Conservation (phyloP, 2,329 filamentous ascomycete genomes). For the Ilyonectria destructans region DNA sequence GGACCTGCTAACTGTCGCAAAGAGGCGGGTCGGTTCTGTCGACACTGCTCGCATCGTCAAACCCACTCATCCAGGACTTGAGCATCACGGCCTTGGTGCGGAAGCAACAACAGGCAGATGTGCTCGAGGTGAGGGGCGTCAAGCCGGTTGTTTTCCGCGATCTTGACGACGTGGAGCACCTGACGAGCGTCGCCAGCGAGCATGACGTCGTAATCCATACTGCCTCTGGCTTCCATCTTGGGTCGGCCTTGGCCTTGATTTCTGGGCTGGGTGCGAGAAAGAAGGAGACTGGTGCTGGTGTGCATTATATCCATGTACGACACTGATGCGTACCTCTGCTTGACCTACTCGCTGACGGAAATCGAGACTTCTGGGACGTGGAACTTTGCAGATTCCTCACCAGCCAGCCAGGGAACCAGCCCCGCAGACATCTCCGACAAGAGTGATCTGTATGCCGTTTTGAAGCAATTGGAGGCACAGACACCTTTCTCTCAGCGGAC, state of each 20-base stretch:
- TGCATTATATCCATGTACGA: slow-evolving; percentile 31
- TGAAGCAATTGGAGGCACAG: slow-evolving; percentile 4
- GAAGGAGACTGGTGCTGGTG: neutral
- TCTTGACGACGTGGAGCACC: slow-evolving; percentile 20
- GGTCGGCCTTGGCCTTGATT: slow-evolving; percentile 16
- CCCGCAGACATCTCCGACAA: slow-evolving; percentile 12
- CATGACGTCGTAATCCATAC: slow-evolving; percentile 28
- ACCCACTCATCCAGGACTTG: slow-evolving; percentile 4
- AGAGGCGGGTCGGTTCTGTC: slow-evolving; percentile 34
- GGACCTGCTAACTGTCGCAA: neutral
- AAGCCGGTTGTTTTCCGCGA: slow-evolving; percentile 18
- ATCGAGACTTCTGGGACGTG: slow-evolving; percentile 29
- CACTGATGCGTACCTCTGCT: no score
- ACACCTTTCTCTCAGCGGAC: slow-evolving; percentile 9
- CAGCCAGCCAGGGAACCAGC: neutral
- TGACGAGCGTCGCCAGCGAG: slow-evolving; percentile 12
- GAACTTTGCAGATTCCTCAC: slow-evolving; percentile 10
- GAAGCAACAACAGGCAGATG: slow-evolving; percentile 20
- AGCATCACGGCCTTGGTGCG: slow-evolving; percentile 25
- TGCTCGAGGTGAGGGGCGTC: slow-evolving; percentile 4
- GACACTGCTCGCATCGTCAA: slow-evolving; percentile 20
- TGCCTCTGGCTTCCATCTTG: slow-evolving; percentile 27
- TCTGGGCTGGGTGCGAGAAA: slow-evolving; percentile 15
- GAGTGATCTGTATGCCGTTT: neutral
- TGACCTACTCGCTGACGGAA: neutral